Conservation (phyloP, 2,329 filamentous ascomycete genomes). For the Calonectria leucothoes region DNA sequence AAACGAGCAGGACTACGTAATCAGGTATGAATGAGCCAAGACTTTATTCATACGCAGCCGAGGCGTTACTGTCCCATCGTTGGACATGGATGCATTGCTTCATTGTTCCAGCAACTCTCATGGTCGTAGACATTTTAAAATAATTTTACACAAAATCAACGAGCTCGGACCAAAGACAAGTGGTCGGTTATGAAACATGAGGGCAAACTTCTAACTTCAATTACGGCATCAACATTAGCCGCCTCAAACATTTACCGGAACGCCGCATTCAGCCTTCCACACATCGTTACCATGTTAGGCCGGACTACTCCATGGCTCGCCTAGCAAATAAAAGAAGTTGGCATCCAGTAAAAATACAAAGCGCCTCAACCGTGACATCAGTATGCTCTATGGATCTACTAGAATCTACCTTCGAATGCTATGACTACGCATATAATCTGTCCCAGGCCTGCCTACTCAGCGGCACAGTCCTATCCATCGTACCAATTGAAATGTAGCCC, state of each 20-base stretch:
- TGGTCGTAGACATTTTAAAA: not conserved
- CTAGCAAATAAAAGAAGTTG: too few relatives aligned
- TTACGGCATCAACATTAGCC: not conserved
- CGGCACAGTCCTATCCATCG: conserved; percentile 12
- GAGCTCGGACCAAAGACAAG: not conserved
- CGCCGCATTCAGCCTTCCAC: not conserved
- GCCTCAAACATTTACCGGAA: not conserved
- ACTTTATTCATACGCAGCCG: not conserved
- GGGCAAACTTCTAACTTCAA: not conserved
- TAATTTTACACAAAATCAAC: not conserved
- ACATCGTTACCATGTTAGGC: not conserved
- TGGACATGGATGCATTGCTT: not conserved
- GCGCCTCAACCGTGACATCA: not conserved
- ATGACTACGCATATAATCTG: not conserved
- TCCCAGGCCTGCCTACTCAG: not conserved
- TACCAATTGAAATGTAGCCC: conserved; percentile 13
- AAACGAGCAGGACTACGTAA: not conserved
- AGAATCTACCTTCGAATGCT: not conserved
- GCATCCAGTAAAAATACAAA: too few relatives aligned
- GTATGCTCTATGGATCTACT: not conserved
- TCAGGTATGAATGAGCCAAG: too few relatives aligned
- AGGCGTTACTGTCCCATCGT: not conserved
- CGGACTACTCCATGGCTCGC: not conserved
- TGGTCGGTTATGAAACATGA: not conserved
- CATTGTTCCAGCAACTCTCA: not conserved